Evolutionary conservation across 768 basidiomycete species (phyloP).

Genomic region (Myochromella boudieri): DNA sequence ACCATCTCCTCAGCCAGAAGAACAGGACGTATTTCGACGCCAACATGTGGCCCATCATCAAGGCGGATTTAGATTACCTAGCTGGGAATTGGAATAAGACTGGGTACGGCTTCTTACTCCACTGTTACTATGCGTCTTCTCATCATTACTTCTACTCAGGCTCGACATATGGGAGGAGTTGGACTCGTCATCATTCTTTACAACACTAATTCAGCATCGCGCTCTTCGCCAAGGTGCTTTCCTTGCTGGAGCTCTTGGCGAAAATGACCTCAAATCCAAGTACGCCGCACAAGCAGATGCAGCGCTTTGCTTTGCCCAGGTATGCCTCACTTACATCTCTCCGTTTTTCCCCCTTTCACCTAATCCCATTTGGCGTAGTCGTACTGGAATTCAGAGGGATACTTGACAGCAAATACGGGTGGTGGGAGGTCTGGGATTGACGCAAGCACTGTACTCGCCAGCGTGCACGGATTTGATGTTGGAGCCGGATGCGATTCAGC

Average conservation of each 20-base stretch:
- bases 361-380: conserved; percentile 45
- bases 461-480: conserved; percentile 75
- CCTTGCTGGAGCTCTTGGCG: conserved; percentile 60
- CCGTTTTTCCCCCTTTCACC: neutral
- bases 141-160: conserved; percentile 32
- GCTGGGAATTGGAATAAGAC: conserved; percentile 68
- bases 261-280: conserved; percentile 39
- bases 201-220: conserved; percentile 76
- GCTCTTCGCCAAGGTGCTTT: conserved; percentile 67
- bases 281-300: conserved; percentile 63
- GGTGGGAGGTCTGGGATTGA: conserved; percentile 78
- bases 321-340: conserved; percentile 13
- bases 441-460: conserved; percentile 69
- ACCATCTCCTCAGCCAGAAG: conserved; percentile 50
- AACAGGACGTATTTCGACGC: conserved; percentile 46
- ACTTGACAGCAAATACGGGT: conserved; percentile 75
- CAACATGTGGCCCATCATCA: conserved; percentile 69
- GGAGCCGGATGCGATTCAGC: conserved; percentile 67
- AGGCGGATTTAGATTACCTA: conserved; percentile 77
- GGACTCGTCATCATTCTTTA: conserved; percentile 76
- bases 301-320: conserved; percentile 78
- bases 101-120: too few species aligned
- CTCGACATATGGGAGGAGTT: conserved; percentile 82
- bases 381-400: conserved; percentile 69
- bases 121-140: conserved; percentile 11